Conservation (phyloP, 139 green algal genomes). For the Volvox africanus region DNA sequence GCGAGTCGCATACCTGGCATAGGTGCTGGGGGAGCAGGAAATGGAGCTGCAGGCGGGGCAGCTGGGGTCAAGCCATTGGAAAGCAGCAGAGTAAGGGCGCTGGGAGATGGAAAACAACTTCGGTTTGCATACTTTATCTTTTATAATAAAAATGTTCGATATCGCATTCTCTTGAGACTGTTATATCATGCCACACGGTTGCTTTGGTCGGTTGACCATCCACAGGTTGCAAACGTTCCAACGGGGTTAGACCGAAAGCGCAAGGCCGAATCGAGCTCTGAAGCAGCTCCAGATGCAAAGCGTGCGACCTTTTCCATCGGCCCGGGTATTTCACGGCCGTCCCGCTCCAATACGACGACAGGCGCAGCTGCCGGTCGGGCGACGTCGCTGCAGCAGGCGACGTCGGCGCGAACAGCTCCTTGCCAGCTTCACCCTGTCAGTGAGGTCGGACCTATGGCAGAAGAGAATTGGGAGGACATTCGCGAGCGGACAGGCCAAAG, state of each 20-base stretch:
- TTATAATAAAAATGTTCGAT: too few species aligned
- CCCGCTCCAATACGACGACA: slow-evolving; percentile 5
- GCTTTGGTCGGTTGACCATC: background rate
- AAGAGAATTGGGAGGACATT: slow-evolving; percentile 71
- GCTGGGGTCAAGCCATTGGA: background rate
- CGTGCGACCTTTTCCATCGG: slow-evolving; percentile 15
- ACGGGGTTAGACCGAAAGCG: slow-evolving; percentile 45
- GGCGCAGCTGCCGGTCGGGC: background rate
- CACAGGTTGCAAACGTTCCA: background rate
- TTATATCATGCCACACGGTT: background rate
- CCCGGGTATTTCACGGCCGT: background rate
- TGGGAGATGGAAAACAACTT: too few species aligned
- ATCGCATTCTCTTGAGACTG: too few species aligned
- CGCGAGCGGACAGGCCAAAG: slow-evolving; percentile 53
- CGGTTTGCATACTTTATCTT: too few species aligned
- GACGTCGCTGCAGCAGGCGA: slow-evolving; percentile 10
- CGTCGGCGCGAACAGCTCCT: background rate
- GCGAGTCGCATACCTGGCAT: slow-evolving; percentile 30
- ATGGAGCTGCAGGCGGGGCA: background rate
- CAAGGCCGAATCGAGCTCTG: slow-evolving; percentile 25
- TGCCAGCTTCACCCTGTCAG: background rate
- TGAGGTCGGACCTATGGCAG: slow-evolving; percentile 7
- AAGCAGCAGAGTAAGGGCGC: background rate
- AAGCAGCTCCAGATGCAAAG: slow-evolving; percentile 54
- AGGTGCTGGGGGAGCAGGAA: background rate